Conservation (phyloP, 805 yeast species). For the Yarrowia keelungensis region DNA sequence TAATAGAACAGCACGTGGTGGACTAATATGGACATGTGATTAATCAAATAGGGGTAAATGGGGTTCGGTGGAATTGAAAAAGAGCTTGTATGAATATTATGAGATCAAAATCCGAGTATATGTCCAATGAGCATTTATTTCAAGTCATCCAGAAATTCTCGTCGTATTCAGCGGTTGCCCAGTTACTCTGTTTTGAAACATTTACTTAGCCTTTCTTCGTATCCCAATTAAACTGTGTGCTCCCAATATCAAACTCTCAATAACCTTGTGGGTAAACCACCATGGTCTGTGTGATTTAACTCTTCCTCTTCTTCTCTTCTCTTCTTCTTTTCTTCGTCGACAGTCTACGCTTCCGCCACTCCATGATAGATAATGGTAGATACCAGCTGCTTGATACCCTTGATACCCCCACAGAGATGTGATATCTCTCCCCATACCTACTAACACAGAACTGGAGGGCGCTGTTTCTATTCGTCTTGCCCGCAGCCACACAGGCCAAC, state of each 20-base stretch:
- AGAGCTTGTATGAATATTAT: no score
- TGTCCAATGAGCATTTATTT: no score
- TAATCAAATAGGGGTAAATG: no score
- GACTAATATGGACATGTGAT: no score
- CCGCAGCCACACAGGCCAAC: constrained; percentile 20
- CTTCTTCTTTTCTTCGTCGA: constrained; percentile 22
- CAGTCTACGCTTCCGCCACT: constrained; percentile 28
- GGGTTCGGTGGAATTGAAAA: no score
- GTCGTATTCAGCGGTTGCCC: background rate
- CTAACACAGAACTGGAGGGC: constrained; percentile 37
- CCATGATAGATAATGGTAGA: constrained; percentile 36
- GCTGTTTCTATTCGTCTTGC: constrained; percentile 19
- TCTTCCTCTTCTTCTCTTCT: constrained; percentile 1
- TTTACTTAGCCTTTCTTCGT: background rate
- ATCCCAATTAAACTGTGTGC: constrained; percentile 8
- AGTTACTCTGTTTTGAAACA: background rate
- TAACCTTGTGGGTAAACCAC: background rate
- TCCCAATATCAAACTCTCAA: background rate
- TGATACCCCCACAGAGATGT: background rate
- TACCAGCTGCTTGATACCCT: constrained; percentile 24
- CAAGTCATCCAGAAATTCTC: no score
- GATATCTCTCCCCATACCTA: constrained; percentile 1
- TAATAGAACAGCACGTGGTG: no score
- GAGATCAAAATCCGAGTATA: no score
- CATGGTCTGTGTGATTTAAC: constrained; percentile 19